Evolutionary conservation across 192 early-diverging fungal genomes (phyloP).

Genomic region (Gigaspora rosea): DNA sequence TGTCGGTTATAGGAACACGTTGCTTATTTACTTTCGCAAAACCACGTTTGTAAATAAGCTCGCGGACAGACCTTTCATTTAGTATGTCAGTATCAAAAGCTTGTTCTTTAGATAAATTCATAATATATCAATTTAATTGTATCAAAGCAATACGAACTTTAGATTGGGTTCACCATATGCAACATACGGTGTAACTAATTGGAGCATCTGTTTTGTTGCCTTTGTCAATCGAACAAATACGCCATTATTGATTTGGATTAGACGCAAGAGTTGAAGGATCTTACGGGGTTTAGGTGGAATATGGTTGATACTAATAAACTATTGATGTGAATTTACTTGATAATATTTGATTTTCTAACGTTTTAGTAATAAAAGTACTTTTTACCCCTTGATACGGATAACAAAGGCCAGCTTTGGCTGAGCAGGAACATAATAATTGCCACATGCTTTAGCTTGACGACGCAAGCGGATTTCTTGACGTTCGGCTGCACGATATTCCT

Average conservation of each 20-base stretch:
- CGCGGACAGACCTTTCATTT: constrained; percentile 70
- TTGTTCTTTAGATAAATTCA: background rate
- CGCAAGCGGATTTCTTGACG: constrained; percentile 86
- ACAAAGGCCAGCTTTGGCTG: constrained; percentile 98
- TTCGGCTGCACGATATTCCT: constrained; percentile 93
- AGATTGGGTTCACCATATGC: constrained; percentile 95
- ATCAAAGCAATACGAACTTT: constrained; percentile 56
- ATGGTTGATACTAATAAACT: constrained; percentile 86
- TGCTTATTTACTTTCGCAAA: constrained; percentile 98
- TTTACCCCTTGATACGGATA: constrained; percentile 89
- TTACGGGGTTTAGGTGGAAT: constrained; percentile 99
- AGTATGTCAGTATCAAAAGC: background rate
- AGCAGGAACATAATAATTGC: constrained; percentile 93
- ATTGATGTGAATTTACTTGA: background rate
- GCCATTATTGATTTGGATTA: constrained; percentile 99
- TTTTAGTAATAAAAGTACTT: background rate
- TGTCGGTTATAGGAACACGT: constrained; percentile 95
- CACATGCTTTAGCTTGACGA: constrained; percentile 89
- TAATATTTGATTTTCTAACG: background rate
- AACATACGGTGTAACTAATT: constrained; percentile 95
- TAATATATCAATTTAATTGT: too few species aligned
- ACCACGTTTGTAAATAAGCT: constrained; percentile 99
- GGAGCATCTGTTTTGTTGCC: constrained; percentile 97
- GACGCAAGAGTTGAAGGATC: constrained; percentile 97
- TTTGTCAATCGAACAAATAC: constrained; percentile 95